Percentiles rank a stretch among this genome's conserved stretches.
These are phyloP conservation scores for Lactarius deliciosus DNA, from an alignment of 768 basidiomycete genomes.

Conservation along the genomic window DNA sequence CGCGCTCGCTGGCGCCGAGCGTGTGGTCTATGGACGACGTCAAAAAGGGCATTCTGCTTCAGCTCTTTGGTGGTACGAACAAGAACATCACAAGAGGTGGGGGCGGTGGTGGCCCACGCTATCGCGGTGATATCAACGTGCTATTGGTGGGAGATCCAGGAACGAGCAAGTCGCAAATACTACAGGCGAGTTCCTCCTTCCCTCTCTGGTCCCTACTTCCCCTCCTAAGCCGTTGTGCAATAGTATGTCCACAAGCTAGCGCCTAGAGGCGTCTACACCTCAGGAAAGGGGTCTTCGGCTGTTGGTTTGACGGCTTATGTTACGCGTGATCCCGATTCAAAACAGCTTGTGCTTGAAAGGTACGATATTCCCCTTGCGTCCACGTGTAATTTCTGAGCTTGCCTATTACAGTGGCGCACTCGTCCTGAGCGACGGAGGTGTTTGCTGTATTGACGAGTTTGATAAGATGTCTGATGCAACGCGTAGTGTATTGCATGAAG, in stretches of 20 bases:
- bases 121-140: slow-evolving; percentile 97
- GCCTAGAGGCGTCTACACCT: slow-evolving; percentile 95
- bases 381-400: not conserved
- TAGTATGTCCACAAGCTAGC: slow-evolving; percentile 99
- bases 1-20: slow-evolving; percentile 85
- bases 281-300: slow-evolving; percentile 97
- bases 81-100: slow-evolving; percentile 92
- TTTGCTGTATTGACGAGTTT: slow-evolving; percentile 98
- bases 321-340: slow-evolving; percentile 96
- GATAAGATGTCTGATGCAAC: slow-evolving; percentile 99
- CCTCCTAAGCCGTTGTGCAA: slow-evolving; percentile 16
- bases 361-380: slow-evolving; percentile 34
- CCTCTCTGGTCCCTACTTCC: not conserved
- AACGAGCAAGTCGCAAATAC: slow-evolving; percentile 92
- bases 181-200: slow-evolving; percentile 57
- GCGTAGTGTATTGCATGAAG: slow-evolving; percentile 97
- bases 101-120: slow-evolving; percentile 93
- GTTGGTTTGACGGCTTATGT: slow-evolving; percentile 99
- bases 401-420: slow-evolving; percentile 71
- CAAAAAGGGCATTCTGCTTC: slow-evolving; percentile 95
- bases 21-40: slow-evolving; percentile 99
- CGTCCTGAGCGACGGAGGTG: slow-evolving; percentile 92
- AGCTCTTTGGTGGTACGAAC: slow-evolving; percentile 97
- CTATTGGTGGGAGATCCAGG: slow-evolving; percentile 97
- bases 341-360: slow-evolving; percentile 97